Conservation (phyloP, 2,329 filamentous ascomycete genomes). For the Pseudopithomyces chartarum region DNA sequence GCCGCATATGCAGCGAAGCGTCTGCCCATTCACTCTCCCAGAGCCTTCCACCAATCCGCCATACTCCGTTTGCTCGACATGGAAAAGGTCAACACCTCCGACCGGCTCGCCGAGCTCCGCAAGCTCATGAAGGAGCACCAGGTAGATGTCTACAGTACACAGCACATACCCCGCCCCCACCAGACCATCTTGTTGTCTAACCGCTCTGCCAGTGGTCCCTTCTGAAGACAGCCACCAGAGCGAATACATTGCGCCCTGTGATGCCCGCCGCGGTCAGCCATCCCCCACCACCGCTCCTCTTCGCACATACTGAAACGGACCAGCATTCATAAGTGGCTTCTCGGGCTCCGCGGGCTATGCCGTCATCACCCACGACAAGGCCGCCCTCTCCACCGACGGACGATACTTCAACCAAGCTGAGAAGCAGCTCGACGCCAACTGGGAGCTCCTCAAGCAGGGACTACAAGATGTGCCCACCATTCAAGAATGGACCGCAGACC, state of each 20-base stretch:
- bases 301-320: constrained; percentile 30
- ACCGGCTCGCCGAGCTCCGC: constrained; percentile 76
- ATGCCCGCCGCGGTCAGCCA: constrained; percentile 73
- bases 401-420: constrained; percentile 97
- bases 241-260: constrained; percentile 96
- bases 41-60: constrained; percentile 38
- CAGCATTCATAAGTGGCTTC: constrained; percentile 89
- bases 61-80: constrained; percentile 59
- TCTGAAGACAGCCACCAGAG: constrained; percentile 98
- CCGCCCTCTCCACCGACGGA: constrained; percentile 90
- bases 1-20: constrained; percentile 28
- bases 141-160: constrained; percentile 87
- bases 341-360: constrained; percentile 93
- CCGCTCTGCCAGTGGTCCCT: constrained; percentile 72
- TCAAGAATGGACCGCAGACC: constrained; percentile 92
- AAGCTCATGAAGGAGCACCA: constrained; percentile 85
- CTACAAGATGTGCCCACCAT: constrained; percentile 93
- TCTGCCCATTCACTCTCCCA: constrained; percentile 14
- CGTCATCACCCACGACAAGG: constrained; percentile 83
- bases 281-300: constrained; percentile 14
- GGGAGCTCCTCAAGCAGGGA: constrained; percentile 89
- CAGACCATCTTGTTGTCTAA: constrained; percentile 39
- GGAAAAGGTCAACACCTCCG: constrained; percentile 78
- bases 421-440: constrained; percentile 89
- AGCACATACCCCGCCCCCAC: not conserved